A percentile compares a stretch with the other conserved stretches of the same genome.
Conservation (phyloP, 768 basidiomycete species). For the Tephrocybe sp. region DNA sequence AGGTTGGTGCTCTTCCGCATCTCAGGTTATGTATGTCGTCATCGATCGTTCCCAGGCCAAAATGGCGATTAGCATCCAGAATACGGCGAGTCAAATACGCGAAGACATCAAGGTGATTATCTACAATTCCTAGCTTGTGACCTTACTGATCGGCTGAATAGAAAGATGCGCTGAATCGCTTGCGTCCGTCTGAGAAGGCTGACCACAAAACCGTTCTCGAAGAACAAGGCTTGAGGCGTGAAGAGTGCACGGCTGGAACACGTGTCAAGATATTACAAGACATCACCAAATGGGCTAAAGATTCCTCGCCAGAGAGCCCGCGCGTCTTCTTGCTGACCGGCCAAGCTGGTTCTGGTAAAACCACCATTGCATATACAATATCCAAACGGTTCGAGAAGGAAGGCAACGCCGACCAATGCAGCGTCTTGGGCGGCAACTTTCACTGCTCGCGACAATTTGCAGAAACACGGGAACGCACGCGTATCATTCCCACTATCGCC, state of each 20-base stretch:
- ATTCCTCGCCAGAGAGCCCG: slow-evolving; percentile 15
- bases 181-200: background rate
- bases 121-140: no score
- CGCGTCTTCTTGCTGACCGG: slow-evolving; percentile 10
- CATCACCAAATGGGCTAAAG: slow-evolving; percentile 24
- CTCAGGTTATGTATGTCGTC: no score
- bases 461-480: slow-evolving; percentile 14
- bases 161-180: no score
- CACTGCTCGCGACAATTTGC: slow-evolving; percentile 26
- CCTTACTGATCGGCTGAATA: no score
- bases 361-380: slow-evolving; percentile 27
- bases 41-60: no score
- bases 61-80: no score
- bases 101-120: no score
- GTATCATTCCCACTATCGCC: slow-evolving; percentile 24
- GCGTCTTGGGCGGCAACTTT: slow-evolving; percentile 24
- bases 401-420: slow-evolving; percentile 2
- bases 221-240: background rate
- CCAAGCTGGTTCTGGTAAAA: slow-evolving; percentile 18
- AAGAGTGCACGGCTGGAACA: slow-evolving; percentile 24
- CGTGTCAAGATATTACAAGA: slow-evolving; percentile 21
- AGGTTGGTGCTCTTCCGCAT: no score
- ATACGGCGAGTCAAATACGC: no score
- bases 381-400: slow-evolving; percentile 17
- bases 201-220: background rate